These are phyloP conservation scores for Fusarium haematococcum DNA, from an alignment of 2,329 filamentous ascomycete genomes.

Conservation along the genomic window DNA sequence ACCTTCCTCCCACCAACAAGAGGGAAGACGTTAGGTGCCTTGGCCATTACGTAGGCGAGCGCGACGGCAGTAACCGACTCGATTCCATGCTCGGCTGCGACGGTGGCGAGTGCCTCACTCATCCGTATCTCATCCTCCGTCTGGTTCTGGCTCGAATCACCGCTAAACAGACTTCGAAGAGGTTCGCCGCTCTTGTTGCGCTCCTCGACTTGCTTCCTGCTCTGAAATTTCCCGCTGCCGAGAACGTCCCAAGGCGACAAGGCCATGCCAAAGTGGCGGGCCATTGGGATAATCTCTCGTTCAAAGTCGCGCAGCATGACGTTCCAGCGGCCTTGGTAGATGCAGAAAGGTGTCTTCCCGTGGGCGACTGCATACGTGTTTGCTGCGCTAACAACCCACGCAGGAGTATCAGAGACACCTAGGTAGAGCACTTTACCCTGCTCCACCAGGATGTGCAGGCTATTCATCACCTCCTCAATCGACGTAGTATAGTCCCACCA, in stretches of 20 bases:
- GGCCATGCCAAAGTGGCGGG: background rate
- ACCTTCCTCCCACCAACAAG: background rate
- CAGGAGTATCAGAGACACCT: background rate
- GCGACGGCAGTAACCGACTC: background rate
- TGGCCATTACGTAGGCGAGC: background rate
- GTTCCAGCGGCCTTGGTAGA: background rate
- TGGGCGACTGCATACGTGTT: background rate
- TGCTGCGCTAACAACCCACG: background rate
- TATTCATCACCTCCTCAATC: background rate
- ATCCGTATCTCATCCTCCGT: background rate
- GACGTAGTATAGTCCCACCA: background rate
- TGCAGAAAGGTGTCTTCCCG: background rate
- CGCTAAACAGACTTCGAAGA: background rate
- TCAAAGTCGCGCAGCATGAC: background rate
- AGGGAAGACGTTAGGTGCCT: background rate
- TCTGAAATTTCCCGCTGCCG: background rate
- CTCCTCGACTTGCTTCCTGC: background rate
- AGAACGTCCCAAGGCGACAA: background rate
- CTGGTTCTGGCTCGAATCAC: background rate
- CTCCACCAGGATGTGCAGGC: background rate
- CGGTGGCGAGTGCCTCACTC: background rate
- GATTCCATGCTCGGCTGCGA: background rate
- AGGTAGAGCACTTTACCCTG: background rate
- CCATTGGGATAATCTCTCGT: background rate
- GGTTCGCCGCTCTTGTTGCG: background rate